phyloP scores from a whole-genome alignment of 2,329 filamentous ascomycete genomes.

The Diaporthe ilicicola region DNA sequence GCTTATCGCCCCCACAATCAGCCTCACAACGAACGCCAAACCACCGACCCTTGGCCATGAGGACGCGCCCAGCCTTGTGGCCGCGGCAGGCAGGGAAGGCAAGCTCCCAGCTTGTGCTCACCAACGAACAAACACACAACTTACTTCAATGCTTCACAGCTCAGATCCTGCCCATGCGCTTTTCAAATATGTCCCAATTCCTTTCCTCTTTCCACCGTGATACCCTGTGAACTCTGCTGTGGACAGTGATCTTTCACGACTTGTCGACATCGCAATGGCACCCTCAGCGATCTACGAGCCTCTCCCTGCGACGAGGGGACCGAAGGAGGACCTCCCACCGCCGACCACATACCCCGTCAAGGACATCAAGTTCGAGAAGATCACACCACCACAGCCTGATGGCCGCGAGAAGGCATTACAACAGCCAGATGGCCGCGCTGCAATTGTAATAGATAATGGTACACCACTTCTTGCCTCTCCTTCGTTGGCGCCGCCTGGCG shows the following conservation, averaged over 20 bases:
- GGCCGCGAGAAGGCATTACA: conserved; percentile 75
- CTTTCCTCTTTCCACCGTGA: conserved; percentile 9
- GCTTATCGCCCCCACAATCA: conserved; percentile 18
- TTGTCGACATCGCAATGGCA: conserved; percentile 35
- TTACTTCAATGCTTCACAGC: neutral
- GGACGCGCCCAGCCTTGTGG: conserved; percentile 20
- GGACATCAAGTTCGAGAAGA: conserved; percentile 68
- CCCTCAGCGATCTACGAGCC: conserved; percentile 56
- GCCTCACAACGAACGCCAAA: conserved; percentile 11
- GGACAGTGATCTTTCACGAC: neutral
- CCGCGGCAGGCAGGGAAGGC: conserved; percentile 28
- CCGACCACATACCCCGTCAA: conserved; percentile 68
- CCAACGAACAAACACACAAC: neutral
- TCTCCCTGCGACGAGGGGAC: conserved; percentile 46
- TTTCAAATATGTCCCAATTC: conserved; percentile 23
- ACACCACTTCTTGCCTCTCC: conserved; percentile 37
- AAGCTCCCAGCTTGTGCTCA: conserved; percentile 14
- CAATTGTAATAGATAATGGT: conserved; percentile 99
- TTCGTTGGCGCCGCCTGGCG: neutral
- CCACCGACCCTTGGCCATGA: neutral
- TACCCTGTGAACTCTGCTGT: conserved; percentile 25
- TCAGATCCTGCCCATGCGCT: neutral
- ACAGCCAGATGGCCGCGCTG: conserved; percentile 64
- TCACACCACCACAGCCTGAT: conserved; percentile 64
- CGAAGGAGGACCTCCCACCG: conserved; percentile 57